These are phyloP conservation scores for Pythium scleroteichum DNA, from an alignment of 352 stramenopile species.

Conservation along the genomic window DNA sequence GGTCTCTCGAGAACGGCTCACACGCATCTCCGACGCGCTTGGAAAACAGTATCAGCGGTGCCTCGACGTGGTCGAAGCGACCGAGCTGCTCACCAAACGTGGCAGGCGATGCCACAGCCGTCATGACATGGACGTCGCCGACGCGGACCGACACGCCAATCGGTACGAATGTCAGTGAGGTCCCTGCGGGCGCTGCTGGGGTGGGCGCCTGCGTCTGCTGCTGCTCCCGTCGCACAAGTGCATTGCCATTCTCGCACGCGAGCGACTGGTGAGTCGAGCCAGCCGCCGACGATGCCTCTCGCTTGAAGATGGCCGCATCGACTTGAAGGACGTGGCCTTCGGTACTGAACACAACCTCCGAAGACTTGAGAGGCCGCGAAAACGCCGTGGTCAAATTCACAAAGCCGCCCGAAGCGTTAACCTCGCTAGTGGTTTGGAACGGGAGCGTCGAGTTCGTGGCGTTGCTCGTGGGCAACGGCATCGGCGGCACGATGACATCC, in stretches of 20 bases:
- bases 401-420: not conserved
- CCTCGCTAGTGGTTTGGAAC: not conserved
- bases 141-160: slow-evolving; percentile 65
- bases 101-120: slow-evolving; percentile 62
- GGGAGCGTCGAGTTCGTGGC: not conserved
- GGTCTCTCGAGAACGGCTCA: slow-evolving; percentile 22
- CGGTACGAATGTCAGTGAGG: slow-evolving; percentile 28
- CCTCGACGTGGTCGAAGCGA: slow-evolving; percentile 46
- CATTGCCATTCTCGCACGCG: slow-evolving; percentile 60
- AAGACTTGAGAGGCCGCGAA: slow-evolving; percentile 52
- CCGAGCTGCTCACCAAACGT: slow-evolving; percentile 63
- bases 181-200: not conserved
- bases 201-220: slow-evolving; percentile 19
- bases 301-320: slow-evolving; percentile 52
- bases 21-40: slow-evolving; percentile 54
- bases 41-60: slow-evolving; percentile 48
- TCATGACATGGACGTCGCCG: slow-evolving; percentile 63
- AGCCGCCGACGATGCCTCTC: slow-evolving; percentile 3
- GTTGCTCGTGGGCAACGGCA: slow-evolving; percentile 8
- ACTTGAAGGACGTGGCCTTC: slow-evolving; percentile 81
- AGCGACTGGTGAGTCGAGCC: slow-evolving; percentile 10
- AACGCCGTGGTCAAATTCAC: not conserved
- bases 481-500: slow-evolving; percentile 64
- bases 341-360: slow-evolving; percentile 80
- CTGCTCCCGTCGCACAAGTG: slow-evolving; percentile 29